phyloP scores from a whole-genome alignment of 768 basidiomycete species.

The Leucosporidium yakuticum region DNA sequence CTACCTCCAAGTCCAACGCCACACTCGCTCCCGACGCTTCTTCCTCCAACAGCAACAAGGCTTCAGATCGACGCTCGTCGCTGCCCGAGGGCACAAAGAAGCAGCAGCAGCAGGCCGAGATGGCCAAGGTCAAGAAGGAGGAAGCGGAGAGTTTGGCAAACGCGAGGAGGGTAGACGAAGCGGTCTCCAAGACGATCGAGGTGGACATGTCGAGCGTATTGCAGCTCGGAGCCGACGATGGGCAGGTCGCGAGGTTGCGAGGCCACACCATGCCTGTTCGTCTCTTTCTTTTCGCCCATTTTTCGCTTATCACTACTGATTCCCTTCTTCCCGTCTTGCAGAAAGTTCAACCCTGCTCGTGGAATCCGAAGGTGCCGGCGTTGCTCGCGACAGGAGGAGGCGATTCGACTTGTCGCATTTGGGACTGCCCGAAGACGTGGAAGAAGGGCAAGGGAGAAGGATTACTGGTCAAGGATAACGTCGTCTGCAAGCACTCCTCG shows the following conservation, averaged over 20 bases:
- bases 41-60: background rate
- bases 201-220: background rate
- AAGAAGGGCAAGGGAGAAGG: background rate
- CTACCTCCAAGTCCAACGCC: background rate
- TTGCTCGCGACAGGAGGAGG: conserved; percentile 36
- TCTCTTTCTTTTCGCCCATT: background rate
- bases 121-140: conserved; percentile 2
- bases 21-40: background rate
- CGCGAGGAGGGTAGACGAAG: background rate
- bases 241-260: conserved; percentile 25
- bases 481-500: conserved; percentile 35
- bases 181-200: background rate
- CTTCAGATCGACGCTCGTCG: background rate
- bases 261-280: conserved; percentile 33
- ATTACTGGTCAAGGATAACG: conserved; percentile 19
- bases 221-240: background rate
- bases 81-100: background rate
- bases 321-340: background rate
- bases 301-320: background rate
- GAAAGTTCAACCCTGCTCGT: conserved; percentile 35
- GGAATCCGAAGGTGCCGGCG: conserved; percentile 36
- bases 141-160: conserved; percentile 5
- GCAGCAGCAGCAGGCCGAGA: background rate
- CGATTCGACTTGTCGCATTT: conserved; percentile 38
- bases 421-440: conserved; percentile 34